These are phyloP conservation scores for Penstemon newberryi DNA, from an alignment of 257 asterid species.

Conservation along the genomic window DNA sequence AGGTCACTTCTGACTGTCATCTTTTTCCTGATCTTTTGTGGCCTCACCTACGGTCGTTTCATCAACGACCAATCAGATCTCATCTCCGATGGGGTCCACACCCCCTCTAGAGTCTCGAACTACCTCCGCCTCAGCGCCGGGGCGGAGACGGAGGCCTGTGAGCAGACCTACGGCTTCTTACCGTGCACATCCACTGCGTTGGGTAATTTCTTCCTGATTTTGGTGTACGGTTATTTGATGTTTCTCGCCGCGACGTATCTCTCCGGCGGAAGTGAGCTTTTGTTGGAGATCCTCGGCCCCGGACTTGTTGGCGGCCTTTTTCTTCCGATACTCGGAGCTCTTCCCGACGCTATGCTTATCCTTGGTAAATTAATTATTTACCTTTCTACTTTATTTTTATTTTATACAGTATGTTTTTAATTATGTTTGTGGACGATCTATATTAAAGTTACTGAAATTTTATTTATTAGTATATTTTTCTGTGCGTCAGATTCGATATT, in stretches of 20 bases:
- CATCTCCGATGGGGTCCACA: slow-evolving; percentile 45
- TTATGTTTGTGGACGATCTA: background rate
- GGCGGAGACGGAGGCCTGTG: slow-evolving; percentile 56
- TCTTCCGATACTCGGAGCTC: slow-evolving; percentile 90
- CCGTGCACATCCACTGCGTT: slow-evolving; percentile 77
- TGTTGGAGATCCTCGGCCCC: slow-evolving; percentile 91
- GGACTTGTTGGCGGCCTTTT: slow-evolving; percentile 86
- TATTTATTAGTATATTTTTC: no score
- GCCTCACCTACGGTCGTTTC: slow-evolving; percentile 44
- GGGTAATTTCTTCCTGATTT: slow-evolving; percentile 67
- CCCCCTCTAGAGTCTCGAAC: slow-evolving; percentile 7
- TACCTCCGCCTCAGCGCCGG: slow-evolving; percentile 44
- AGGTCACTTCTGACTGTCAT: background rate
- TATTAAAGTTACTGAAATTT: no score
- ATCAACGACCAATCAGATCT: slow-evolving; percentile 52
- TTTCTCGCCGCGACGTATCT: slow-evolving; percentile 77
- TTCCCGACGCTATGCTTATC: slow-evolving; percentile 94
- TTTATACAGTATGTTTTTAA: background rate
- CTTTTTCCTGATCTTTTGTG: slow-evolving; percentile 45
- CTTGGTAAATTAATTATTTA: slow-evolving; percentile 46
- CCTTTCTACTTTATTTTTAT: background rate
- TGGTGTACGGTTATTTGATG: slow-evolving; percentile 86
- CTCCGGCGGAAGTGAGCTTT: slow-evolving; percentile 78
- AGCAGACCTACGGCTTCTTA: slow-evolving; percentile 83
- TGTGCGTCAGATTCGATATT: no score